Evolutionary conservation across 345 rosid species (phyloP), one percentile per base, ranked within the genome.

Genomic region (Lepidium aucheri): DNA sequence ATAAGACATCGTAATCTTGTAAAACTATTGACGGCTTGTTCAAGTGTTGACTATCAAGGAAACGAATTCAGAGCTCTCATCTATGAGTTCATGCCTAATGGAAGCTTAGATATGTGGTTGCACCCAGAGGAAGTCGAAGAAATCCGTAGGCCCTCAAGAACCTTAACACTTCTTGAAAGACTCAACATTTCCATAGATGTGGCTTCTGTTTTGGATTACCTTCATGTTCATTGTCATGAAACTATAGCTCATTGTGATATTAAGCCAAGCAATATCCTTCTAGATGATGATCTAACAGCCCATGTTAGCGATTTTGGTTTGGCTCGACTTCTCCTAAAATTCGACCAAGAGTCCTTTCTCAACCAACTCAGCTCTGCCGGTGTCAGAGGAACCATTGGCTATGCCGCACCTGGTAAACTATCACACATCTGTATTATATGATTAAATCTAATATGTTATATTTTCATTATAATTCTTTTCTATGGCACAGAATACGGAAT

Each of bases 51-150:
- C 38, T 55, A 39, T 16, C 55, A 72, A 18, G 79, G 87, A 40
- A 77, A 83, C 44, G 75, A 76, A 33, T 85, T 85, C 70, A 85
- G 77, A 71, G 86, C 87, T 4, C 60, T 83, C 12, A 44, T 85
- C 4, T 77, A 64, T 30, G 75, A 79, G 44, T 81, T 77, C 73
- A 79, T 85, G 87, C 66, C 74, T 0, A 80, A 79, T 18, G 84
- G 85, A 9, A 83, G 69, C 51, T 44, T 83, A 14, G 87, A 85
- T 7, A 71, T 26, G 28, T 81, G 81, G 86, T 1, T 83, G 51
- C 70, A 76, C 34, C 67, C 54, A 33, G 46, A 70, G 6, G 70
- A 17, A 20, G 45, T 40, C 4, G 67, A 56, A 5, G 76, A 53
- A 63, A 34, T 30, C 7, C 9, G n/a, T 16, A 66, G 63, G 56